A percentile compares a stretch with the other conserved stretches of the same genome.
phyloP scores from a whole-genome alignment of 768 basidiomycete genomes.

The Termitomyces sp. region DNA sequence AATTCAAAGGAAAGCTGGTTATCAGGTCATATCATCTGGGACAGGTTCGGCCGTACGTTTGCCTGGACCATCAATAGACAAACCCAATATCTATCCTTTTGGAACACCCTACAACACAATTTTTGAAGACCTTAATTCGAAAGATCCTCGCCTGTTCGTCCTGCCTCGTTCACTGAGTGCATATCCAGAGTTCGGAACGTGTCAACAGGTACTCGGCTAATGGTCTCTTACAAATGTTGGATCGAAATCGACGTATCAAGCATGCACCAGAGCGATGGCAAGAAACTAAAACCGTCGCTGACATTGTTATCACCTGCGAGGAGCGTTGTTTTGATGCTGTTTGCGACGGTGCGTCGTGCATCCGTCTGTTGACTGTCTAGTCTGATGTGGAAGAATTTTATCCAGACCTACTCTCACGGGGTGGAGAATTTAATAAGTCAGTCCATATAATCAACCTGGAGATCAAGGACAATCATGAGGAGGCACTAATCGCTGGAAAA shows the following conservation, averaged over 20 bases:
- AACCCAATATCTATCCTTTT: slow-evolving; percentile 94
- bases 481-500: slow-evolving; percentile 92
- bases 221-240: slow-evolving; percentile 92
- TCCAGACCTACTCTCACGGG: slow-evolving; percentile 77
- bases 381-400: background rate
- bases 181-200: slow-evolving; percentile 2
- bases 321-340: slow-evolving; percentile 98
- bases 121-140: slow-evolving; percentile 80
- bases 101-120: slow-evolving; percentile 97
- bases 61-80: slow-evolving; percentile 94
- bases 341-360: slow-evolving; percentile 73
- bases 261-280: slow-evolving; percentile 96
- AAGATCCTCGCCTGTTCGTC: slow-evolving; percentile 81
- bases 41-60: slow-evolving; percentile 96
- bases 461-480: slow-evolving; percentile 99
- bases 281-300: slow-evolving; percentile 82
- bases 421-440: slow-evolving; percentile 89
- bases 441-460: slow-evolving; percentile 97
- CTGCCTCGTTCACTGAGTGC: background rate
- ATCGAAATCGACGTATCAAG: slow-evolving; percentile 91
- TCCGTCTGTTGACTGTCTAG: slow-evolving; percentile 1
- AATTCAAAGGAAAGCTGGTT: slow-evolving; percentile 74
- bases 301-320: slow-evolving; percentile 98
- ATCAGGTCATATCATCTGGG: slow-evolving; percentile 88
- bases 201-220: slow-evolving; percentile 79